A percentile compares a stretch with the other conserved stretches of the same genome.
These are phyloP conservation scores for Hypomyces rosellus DNA, from an alignment of 2,329 filamentous ascomycete genomes.

Conservation along the genomic window DNA sequence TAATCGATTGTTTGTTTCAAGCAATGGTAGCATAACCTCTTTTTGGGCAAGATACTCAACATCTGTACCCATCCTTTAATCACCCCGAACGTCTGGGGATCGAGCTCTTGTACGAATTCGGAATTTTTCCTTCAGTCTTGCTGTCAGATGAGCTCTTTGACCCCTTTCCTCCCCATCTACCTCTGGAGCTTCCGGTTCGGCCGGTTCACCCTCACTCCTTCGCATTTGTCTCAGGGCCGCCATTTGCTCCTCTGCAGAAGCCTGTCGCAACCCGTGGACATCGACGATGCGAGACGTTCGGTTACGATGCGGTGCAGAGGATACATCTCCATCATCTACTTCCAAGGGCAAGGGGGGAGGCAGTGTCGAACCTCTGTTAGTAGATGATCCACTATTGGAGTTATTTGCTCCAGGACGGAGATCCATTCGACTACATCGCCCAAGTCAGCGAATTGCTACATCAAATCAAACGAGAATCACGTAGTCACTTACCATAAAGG, in stretches of 20 bases:
- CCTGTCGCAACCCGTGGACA: conserved; percentile 50
- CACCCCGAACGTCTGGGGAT: conserved; percentile 13
- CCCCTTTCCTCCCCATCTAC: conserved; percentile 28
- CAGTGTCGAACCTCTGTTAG: conserved; percentile 19
- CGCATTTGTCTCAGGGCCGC: conserved; percentile 46
- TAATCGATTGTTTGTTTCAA: too few species aligned
- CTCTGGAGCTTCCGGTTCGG: conserved; percentile 17
- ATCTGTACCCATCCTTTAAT: background rate
- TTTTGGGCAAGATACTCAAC: too few species aligned
- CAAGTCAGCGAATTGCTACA: background rate
- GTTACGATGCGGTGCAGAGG: conserved; percentile 30
- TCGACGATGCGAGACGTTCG: conserved; percentile 50
- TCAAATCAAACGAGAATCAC: background rate
- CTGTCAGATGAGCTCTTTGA: conserved; percentile 39
- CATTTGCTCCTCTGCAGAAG: conserved; percentile 57
- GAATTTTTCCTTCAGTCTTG: conserved; percentile 48
- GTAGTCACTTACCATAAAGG: conserved; percentile 54
- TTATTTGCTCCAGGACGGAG: conserved; percentile 37
- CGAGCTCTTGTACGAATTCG: conserved; percentile 44
- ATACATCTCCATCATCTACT: conserved; percentile 25
- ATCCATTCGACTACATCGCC: conserved; percentile 44
- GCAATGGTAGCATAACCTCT: too few species aligned
- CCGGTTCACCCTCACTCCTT: conserved; percentile 18
- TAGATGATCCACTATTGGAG: conserved; percentile 11
- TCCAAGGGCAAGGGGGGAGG: conserved; percentile 39